Conservation (phyloP, 2,329 filamentous ascomycete species). For the Clonostachys rosea region DNA sequence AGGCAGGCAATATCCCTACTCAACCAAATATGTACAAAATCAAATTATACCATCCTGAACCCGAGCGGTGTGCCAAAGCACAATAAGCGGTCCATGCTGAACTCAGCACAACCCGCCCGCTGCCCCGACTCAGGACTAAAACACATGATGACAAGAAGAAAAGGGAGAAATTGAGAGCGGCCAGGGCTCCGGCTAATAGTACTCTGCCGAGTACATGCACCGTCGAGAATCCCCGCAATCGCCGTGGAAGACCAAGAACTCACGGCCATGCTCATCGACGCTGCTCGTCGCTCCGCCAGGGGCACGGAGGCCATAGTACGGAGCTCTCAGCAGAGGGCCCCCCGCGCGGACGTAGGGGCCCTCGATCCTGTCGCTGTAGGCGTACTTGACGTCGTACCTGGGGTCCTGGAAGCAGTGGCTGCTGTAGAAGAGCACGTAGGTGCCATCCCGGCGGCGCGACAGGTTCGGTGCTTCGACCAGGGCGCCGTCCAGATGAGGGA, state of each 20-base stretch:
- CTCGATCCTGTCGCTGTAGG: conserved; percentile 31
- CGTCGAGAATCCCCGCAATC: conserved; percentile 20
- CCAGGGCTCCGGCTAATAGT: background rate
- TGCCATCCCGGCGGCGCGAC: conserved; percentile 34
- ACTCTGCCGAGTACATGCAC: conserved; percentile 27
- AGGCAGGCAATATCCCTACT: too few species aligned
- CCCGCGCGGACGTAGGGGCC: conserved; percentile 29
- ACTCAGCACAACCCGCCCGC: too few species aligned
- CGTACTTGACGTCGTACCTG: conserved; percentile 56
- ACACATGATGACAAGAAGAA: too few species aligned
- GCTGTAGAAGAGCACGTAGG: conserved; percentile 59
- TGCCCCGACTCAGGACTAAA: too few species aligned
- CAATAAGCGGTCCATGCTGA: too few species aligned
- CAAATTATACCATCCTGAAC: too few species aligned
- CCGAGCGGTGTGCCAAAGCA: too few species aligned
- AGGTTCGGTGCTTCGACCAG: conserved; percentile 59
- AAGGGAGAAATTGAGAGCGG: too few species aligned
- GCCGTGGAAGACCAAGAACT: conserved; percentile 27
- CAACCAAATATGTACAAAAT: too few species aligned
- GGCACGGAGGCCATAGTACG: conserved; percentile 27
- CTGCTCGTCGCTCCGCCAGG: conserved; percentile 33
- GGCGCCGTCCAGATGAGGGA: conserved; percentile 36
- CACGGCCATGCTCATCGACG: conserved; percentile 12
- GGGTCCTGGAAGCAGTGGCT: conserved; percentile 52
- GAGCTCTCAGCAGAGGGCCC: conserved; percentile 24